Percentiles rank a stretch among this genome's conserved stretches.
Evolutionary conservation across 805 yeast genomes (phyloP).

Genomic region (Wickerhamiella allomyrinae): DNA sequence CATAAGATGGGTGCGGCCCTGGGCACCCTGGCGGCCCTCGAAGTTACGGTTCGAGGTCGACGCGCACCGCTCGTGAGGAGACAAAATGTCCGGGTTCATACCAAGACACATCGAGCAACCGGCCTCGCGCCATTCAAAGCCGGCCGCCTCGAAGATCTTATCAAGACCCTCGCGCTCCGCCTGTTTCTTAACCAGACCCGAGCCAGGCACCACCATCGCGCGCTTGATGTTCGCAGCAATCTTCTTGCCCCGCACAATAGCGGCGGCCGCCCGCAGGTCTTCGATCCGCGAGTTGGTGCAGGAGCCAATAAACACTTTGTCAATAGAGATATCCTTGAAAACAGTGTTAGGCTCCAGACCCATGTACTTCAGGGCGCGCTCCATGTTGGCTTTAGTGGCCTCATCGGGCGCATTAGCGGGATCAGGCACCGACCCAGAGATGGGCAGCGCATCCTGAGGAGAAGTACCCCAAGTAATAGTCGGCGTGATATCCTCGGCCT

Average conservation of each 20-base stretch:
- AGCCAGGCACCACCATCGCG: conserved; percentile 93
- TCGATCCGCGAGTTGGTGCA: conserved; percentile 97
- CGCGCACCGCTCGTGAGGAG: conserved; percentile 95
- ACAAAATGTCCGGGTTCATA: conserved; percentile 95
- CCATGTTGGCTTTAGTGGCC: conserved; percentile 67
- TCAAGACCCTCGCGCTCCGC: conserved; percentile 94
- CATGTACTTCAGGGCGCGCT: conserved; percentile 83
- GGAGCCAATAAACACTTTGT: conserved; percentile 94
- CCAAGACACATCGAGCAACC: conserved; percentile 99
- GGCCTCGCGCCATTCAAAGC: conserved; percentile 98
- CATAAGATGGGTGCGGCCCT: conserved; percentile 91
- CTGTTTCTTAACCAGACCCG: conserved; percentile 83
- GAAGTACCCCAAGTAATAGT: conserved; percentile 99
- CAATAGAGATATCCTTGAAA: conserved; percentile 57
- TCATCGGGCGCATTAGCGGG: conserved; percentile 54
- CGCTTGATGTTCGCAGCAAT: conserved; percentile 68
- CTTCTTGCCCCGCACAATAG: conserved; percentile 77
- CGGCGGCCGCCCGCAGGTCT: conserved; percentile 91
- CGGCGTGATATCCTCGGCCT: conserved; percentile 78
- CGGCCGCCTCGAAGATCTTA: conserved; percentile 79
- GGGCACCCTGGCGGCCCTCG: conserved; percentile 98
- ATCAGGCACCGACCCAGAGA: conserved; percentile 80
- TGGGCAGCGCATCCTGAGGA: conserved; percentile 96
- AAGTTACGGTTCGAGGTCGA: conserved; percentile 97
- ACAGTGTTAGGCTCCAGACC: conserved; percentile 78